Evolutionary conservation across 2,329 filamentous ascomycete genomes (phyloP).

Genomic region (Coniochaeta hoffmannii): DNA sequence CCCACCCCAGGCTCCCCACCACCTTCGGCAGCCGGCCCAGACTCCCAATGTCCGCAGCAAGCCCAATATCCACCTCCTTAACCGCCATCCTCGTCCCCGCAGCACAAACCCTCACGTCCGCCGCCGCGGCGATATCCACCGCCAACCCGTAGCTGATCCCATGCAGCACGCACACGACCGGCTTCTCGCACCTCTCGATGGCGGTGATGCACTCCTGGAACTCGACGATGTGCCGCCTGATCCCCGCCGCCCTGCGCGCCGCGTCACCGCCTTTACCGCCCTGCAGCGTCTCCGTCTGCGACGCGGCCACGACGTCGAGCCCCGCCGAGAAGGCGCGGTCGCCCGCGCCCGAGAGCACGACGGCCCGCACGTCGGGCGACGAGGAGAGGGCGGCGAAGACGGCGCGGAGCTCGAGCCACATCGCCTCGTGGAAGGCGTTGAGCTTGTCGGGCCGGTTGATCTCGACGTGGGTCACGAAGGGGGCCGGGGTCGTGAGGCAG

Average conservation of each 20-base stretch:
- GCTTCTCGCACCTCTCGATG: conserved; percentile 85
- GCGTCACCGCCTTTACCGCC: conserved; percentile 38
- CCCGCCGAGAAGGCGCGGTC: conserved; percentile 80
- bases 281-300: conserved; percentile 38
- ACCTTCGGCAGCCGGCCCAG: conserved; percentile 66
- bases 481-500: conserved; percentile 62
- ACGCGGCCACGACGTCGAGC: conserved; percentile 71
- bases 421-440: conserved; percentile 77
- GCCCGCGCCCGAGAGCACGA: conserved; percentile 76
- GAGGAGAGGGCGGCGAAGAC: conserved; percentile 67
- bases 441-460: conserved; percentile 83
- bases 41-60: conserved; percentile 74
- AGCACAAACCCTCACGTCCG: conserved; percentile 62
- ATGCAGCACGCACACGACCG: conserved; percentile 76
- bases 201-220: conserved; percentile 74
- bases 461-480: conserved; percentile 81
- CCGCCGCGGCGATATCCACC: conserved; percentile 64
- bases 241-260: conserved; percentile 52
- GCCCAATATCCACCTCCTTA: conserved; percentile 76
- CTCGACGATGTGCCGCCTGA: conserved; percentile 64
- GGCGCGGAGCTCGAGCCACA: conserved; percentile 75
- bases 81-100: conserved; percentile 57
- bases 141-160: conserved; percentile 71
- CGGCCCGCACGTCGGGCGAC: conserved; percentile 65
- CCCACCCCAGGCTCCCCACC: conserved; percentile 64